phyloP scores from a whole-genome alignment of 441 rosid species.

The Breynia disticha region DNA sequence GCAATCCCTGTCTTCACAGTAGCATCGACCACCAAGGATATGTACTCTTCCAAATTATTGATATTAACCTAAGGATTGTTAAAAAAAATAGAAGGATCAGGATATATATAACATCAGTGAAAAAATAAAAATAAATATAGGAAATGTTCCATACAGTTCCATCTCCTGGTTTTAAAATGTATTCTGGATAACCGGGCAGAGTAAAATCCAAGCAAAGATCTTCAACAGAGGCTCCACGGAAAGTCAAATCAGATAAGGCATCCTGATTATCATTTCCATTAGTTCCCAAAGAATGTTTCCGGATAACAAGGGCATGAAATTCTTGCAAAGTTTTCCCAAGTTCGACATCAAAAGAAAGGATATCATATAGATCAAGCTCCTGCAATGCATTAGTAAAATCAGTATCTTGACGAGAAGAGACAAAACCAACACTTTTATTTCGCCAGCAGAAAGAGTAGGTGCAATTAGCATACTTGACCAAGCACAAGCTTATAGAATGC shows the following conservation, averaged over 20 bases:
- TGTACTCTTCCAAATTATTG: constrained; percentile 76
- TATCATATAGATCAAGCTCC: constrained; percentile 98
- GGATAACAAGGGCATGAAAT: constrained; percentile 61
- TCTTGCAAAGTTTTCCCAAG: constrained; percentile 89
- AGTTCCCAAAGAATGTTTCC: constrained; percentile 68
- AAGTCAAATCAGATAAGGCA: constrained; percentile 38
- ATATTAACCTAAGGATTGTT: constrained; percentile 59
- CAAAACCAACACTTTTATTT: neutral
- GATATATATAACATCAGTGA: constrained; percentile 2
- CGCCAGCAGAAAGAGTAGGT: neutral
- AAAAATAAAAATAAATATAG: neutral
- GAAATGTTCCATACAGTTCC: constrained; percentile 42
- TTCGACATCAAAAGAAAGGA: constrained; percentile 72
- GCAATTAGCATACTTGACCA: constrained; percentile 72
- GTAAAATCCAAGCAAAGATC: constrained; percentile 93
- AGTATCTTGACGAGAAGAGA: no score
- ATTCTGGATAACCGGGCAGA: constrained; percentile 95
- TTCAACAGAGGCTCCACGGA: constrained; percentile 62
- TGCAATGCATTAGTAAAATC: constrained; percentile 22
- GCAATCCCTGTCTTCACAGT: constrained; percentile 74
- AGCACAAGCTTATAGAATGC: constrained; percentile 86
- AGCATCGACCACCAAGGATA: constrained; percentile 81
- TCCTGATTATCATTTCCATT: constrained; percentile 26
- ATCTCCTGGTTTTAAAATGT: constrained; percentile 67
- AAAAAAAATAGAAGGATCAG: constrained; percentile 3